Conservation (phyloP, 169 alveolate genomes). For the Eimeria acervulina region DNA sequence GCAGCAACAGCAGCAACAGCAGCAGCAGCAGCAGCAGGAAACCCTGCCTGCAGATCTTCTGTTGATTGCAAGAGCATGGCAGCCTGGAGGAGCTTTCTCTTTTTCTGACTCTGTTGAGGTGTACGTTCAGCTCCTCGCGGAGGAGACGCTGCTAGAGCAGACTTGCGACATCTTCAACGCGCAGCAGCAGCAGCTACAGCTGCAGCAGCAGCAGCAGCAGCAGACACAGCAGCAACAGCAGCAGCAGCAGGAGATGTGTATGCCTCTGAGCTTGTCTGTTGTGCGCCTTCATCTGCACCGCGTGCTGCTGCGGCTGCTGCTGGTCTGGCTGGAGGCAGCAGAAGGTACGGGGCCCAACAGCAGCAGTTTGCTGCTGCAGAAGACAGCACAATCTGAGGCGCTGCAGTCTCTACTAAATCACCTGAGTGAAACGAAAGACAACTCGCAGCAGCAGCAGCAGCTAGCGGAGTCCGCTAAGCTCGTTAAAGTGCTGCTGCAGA, state of each 20-base stretch:
- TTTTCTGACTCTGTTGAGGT: neutral
- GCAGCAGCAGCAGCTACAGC: slow-evolving; percentile 56
- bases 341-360: slow-evolving; percentile 44
- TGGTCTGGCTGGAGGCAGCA: slow-evolving; percentile 57
- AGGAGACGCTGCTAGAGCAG: slow-evolving; percentile 41
- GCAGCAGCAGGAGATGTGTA: slow-evolving; percentile 8
- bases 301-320: slow-evolving; percentile 69
- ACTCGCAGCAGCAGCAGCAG: slow-evolving; percentile 13
- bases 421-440: neutral
- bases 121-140: slow-evolving; percentile 36
- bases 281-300: slow-evolving; percentile 35
- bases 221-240: slow-evolving; percentile 61
- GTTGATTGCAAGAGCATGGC: slow-evolving; percentile 10
- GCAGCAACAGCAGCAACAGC: slow-evolving; percentile 60
- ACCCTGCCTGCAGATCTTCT: neutral
- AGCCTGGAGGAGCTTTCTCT: neutral
- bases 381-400: neutral
- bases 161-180: slow-evolving; percentile 48
- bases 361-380: neutral
- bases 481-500: slow-evolving; percentile 23
- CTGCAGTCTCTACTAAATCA: neutral
- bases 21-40: slow-evolving; percentile 41
- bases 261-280: neutral
- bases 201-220: slow-evolving; percentile 62
- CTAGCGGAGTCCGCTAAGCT: slow-evolving; percentile 30